Evolutionary conservation across 192 early-diverging fungal genomes (phyloP), one percentile per base, ranked within the genome.

Genomic region (Chytriomyces sp.): DNA sequence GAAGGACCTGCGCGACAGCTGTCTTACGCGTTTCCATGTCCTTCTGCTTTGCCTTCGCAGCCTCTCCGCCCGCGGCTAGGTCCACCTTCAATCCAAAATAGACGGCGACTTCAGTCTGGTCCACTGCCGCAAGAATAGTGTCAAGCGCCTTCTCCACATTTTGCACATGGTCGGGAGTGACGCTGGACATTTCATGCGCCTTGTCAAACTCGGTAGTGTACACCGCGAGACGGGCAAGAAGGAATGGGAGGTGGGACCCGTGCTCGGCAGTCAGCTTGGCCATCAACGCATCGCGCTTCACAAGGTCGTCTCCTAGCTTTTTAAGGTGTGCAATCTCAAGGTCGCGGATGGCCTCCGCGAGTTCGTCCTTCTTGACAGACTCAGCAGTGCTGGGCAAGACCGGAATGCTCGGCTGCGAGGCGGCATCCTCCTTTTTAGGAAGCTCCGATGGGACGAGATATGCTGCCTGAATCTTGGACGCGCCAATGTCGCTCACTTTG

Each of bases 261-360:
- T 91, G 85, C 25, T 87, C 84, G 14, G 73, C 57, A 58, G 95
- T 89, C 6, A 99, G 73, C 54, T 88, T 76, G 1, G 59, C 73
- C 26, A 90, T 41, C 33, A 93, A 49, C 28, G 79, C 76, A 41
- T 79, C 75, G 37, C 91, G 87, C 17, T 84, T 84, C 3, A 83
- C 86, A 31, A 86, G 87, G 1, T 83, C 81, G 10, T 80, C 77
- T 75, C 80, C 86, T 34, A 90, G 71, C 82, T 96, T 96, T 79
- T 92, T 93, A 53, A 98, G 66, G 80, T 88, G 88, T 3, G 88
- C 77, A 36, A 99, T 85, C 72, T 93, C 89, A 28, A 92, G 72
- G 75, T 94, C 91, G 26, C 93, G 82, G 37, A 94, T 76, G 14
- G 87, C 88, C 64, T 95, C 94, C 39, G 63, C 72, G 26, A 81